Conservation (phyloP, 2,329 filamentous ascomycete species). For the Ascochyta clinopodiicola region DNA sequence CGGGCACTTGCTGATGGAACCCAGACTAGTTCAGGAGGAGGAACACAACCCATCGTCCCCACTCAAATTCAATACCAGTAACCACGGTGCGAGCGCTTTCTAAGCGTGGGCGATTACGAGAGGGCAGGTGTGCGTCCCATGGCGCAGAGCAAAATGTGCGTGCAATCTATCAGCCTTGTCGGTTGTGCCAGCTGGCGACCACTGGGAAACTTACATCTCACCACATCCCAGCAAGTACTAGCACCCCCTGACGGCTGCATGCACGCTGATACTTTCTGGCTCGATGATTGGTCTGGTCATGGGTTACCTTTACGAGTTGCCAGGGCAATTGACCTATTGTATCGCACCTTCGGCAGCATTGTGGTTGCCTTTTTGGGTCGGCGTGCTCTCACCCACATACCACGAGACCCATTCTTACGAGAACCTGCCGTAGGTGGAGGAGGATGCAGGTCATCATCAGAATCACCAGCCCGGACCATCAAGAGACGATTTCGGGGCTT, state of each 20-base stretch:
- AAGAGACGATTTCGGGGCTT: conserved; percentile 21
- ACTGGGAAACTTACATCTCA: conserved; percentile 21
- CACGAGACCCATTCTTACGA: conserved; percentile 28
- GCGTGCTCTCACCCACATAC: conserved; percentile 20
- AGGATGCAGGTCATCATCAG: conserved; percentile 16
- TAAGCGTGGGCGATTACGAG: background rate
- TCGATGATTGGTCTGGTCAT: conserved; percentile 17
- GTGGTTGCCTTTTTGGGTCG: conserved; percentile 22
- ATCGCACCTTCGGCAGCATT: conserved; percentile 13
- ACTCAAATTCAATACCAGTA: conserved; percentile 10
- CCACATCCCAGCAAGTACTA: conserved; percentile 22
- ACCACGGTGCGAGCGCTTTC: conserved; percentile 1
- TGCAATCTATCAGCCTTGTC: conserved; percentile 7
- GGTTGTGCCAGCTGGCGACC: background rate
- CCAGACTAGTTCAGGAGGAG: conserved; percentile 8
- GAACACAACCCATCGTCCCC: conserved; percentile 4
- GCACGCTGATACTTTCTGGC: conserved; percentile 16
- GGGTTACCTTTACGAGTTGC: conserved; percentile 20
- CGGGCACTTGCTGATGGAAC: conserved; percentile 10
- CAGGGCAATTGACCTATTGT: conserved; percentile 24
- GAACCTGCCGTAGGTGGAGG: conserved; percentile 15
- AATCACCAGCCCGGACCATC: conserved; percentile 15
- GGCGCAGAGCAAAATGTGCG: conserved; percentile 4
- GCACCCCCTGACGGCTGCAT: conserved; percentile 15
- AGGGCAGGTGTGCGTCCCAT: background rate